phyloP scores from a whole-genome alignment of 202 grass and related monocot species.

The Alloteropsis angusta region DNA sequence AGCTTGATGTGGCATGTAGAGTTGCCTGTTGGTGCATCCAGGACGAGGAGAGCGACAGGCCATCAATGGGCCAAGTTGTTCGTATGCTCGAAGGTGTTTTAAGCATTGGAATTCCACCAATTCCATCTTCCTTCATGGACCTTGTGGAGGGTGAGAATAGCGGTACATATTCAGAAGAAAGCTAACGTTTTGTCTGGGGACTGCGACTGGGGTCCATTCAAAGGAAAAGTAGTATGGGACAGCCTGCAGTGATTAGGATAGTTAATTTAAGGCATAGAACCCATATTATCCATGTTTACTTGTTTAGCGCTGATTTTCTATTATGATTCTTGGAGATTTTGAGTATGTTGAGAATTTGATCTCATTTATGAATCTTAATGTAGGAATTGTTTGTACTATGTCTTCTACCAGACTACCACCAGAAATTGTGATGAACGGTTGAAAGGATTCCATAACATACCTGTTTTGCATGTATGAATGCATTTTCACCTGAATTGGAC shows the following conservation, averaged over 20 bases:
- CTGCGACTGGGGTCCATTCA: not conserved
- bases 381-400: too few relatives aligned
- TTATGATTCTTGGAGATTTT: not conserved
- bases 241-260: not conserved
- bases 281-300: not conserved
- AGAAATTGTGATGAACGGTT: too few relatives aligned
- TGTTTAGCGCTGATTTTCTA: not conserved
- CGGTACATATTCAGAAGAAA: not conserved
- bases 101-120: not conserved
- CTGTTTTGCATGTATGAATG: too few relatives aligned
- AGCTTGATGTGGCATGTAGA: not conserved
- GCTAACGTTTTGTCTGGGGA: not conserved
- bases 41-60: not conserved
- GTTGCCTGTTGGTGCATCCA: constrained; percentile 12
- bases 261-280: not conserved
- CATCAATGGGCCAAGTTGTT: not conserved
- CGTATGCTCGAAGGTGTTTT: not conserved
- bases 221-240: too few relatives aligned
- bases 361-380: too few relatives aligned
- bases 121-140: constrained; percentile 6
- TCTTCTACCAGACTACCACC: too few relatives aligned
- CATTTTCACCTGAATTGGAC: not conserved
- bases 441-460: too few relatives aligned
- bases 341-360: too few relatives aligned
- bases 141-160: not conserved